Percentiles rank a stretch among this genome's conserved stretches.
phyloP scores from a whole-genome alignment of 2,329 filamentous ascomycete genomes.

The Nemania sp. region DNA sequence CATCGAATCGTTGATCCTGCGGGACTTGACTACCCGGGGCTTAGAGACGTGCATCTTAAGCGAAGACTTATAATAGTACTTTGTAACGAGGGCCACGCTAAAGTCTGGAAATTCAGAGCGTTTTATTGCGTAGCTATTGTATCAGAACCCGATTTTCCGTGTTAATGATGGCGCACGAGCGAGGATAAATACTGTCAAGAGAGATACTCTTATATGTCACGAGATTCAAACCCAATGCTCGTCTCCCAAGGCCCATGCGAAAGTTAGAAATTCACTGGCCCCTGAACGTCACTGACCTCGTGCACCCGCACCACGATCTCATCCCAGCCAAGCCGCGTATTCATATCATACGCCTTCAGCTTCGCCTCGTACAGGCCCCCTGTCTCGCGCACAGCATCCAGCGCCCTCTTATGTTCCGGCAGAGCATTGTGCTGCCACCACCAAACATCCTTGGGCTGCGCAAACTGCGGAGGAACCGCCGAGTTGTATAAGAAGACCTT shows the following conservation, averaged over 20 bases:
- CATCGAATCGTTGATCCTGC: slow-evolving; percentile 12
- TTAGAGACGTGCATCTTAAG: not conserved
- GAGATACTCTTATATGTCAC: no score
- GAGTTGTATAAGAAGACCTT: slow-evolving; percentile 24
- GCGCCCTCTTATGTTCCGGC: slow-evolving; percentile 17
- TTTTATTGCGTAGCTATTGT: no score
- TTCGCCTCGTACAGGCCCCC: slow-evolving; percentile 21
- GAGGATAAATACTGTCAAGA: no score
- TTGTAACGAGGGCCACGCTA: not conserved
- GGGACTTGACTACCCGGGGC: slow-evolving; percentile 6
- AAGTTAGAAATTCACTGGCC: slow-evolving; percentile 32
- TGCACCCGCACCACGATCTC: slow-evolving; percentile 28
- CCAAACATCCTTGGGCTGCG: slow-evolving; percentile 15
- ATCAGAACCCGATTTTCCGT: no score
- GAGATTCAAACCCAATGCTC: not conserved
- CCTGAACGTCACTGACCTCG: slow-evolving; percentile 27
- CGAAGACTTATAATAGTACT: not conserved
- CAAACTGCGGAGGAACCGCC: slow-evolving; percentile 16
- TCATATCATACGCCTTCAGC: slow-evolving; percentile 27
- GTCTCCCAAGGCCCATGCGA: not conserved
- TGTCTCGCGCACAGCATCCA: not conserved
- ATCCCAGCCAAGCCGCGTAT: slow-evolving; percentile 28
- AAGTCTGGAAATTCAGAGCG: no score
- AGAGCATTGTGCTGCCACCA: slow-evolving; percentile 29
- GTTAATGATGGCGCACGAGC: no score